These are phyloP conservation scores for Microsporum canis DNA, from an alignment of 2,329 filamentous ascomycete species.

Conservation along the genomic window DNA sequence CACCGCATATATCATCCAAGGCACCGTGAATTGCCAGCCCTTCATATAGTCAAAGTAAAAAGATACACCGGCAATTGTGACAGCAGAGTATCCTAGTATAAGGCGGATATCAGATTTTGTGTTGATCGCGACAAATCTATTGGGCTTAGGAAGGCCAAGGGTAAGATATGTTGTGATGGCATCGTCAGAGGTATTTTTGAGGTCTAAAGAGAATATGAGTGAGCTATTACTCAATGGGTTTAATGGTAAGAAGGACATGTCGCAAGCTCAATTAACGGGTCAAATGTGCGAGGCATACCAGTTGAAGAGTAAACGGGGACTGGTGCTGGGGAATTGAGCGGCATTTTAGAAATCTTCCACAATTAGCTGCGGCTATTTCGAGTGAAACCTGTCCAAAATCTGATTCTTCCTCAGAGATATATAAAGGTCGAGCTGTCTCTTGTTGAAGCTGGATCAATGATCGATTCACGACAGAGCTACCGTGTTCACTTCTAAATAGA, in stretches of 20 bases:
- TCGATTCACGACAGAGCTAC: background rate
- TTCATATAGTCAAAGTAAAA: slow-evolving; percentile 88
- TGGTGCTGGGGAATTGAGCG: slow-evolving; percentile 18
- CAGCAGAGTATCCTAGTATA: slow-evolving; percentile 68
- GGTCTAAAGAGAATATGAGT: slow-evolving; percentile 47
- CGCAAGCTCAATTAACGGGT: slow-evolving; percentile 9
- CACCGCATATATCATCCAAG: slow-evolving; percentile 70
- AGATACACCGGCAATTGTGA: slow-evolving; percentile 66
- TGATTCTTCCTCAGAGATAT: background rate
- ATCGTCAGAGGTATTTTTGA: slow-evolving; percentile 95
- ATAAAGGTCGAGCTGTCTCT: background rate
- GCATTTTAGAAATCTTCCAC: background rate
- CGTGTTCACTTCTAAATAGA: background rate
- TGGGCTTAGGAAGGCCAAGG: slow-evolving; percentile 50
- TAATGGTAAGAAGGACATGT: background rate
- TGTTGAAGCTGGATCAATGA: background rate
- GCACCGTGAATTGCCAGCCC: slow-evolving; percentile 77
- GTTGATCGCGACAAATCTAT: slow-evolving; percentile 66
- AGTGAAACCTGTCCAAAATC: background rate
- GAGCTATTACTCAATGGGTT: background rate
- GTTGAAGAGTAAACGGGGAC: slow-evolving; percentile 37
- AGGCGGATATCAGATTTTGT: slow-evolving; percentile 71
- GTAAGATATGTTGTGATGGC: slow-evolving; percentile 88
- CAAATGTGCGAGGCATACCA: slow-evolving; percentile 24
- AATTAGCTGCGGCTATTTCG: background rate